Evolutionary conservation across 2,329 filamentous ascomycete genomes (phyloP).

Genomic region (Amauroascus verrucosus): DNA sequence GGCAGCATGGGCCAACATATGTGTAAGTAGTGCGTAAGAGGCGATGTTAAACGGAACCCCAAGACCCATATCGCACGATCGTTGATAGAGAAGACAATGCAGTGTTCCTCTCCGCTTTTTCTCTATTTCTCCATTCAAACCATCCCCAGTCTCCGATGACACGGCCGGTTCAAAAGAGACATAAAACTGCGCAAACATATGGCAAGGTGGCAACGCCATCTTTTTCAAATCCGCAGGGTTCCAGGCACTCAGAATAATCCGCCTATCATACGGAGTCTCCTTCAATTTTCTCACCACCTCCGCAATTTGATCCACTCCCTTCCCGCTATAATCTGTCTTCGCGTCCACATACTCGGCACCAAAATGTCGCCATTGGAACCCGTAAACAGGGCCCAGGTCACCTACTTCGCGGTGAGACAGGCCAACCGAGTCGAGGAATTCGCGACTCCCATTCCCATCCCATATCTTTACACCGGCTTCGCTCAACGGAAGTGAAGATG

Average conservation of each 20-base stretch:
- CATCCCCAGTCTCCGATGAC: constrained; percentile 20
- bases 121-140: constrained; percentile 24
- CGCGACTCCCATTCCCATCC: constrained; percentile 91
- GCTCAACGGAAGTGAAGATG: constrained; percentile 65
- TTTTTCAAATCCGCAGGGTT: constrained; percentile 75
- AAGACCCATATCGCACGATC: constrained; percentile 92
- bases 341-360: constrained; percentile 79
- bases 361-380: constrained; percentile 98
- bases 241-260: constrained; percentile 89
- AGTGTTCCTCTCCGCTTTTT: constrained; percentile 55
- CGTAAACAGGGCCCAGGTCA: constrained; percentile 90
- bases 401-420: constrained; percentile 72
- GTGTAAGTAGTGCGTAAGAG: constrained; percentile 81
- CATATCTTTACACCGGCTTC: constrained; percentile 87
- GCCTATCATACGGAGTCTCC: constrained; percentile 72
- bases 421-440: constrained; percentile 77
- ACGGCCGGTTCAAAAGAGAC: constrained; percentile 58
- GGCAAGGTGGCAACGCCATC: constrained; percentile 90
- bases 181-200: constrained; percentile 97
- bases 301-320: constrained; percentile 87
- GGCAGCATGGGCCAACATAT: constrained; percentile 86
- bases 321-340: constrained; percentile 68
- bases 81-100: constrained; percentile 84
- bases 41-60: constrained; percentile 98
- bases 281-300: constrained; percentile 81